Evolutionary conservation across 202 grass and related monocot species (phyloP).

Genomic region (Carex arenaria): DNA sequence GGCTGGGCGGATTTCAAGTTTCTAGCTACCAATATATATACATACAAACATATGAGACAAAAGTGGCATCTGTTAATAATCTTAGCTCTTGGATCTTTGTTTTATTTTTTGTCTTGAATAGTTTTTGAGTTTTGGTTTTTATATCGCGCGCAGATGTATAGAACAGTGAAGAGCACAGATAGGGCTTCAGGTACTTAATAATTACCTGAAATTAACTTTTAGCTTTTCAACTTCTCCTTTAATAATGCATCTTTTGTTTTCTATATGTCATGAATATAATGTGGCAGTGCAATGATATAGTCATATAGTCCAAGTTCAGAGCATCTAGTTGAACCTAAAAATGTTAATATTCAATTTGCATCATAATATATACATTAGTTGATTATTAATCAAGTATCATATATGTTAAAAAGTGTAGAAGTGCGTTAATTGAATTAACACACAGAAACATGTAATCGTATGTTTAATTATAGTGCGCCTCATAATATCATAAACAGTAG

Average conservation of each 20-base stretch:
- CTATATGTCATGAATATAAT: not conserved
- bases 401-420: not conserved
- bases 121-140: constrained; percentile 11
- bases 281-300: not conserved
- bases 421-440: not conserved
- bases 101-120: constrained; percentile 12
- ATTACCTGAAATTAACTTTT: not conserved
- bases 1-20: not conserved
- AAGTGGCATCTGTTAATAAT: not conserved
- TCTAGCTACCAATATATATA: constrained; percentile 50
- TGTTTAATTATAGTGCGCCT: not conserved
- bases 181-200: constrained; percentile 43
- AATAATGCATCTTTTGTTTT: constrained; percentile 12
- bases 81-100: constrained; percentile 20
- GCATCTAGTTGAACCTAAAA: not conserved
- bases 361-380: not conserved
- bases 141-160: constrained; percentile 92
- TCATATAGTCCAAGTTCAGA: not conserved
- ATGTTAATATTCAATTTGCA: not conserved
- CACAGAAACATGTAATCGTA: not conserved
- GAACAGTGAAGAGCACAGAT: constrained; percentile 94
- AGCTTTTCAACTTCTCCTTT: not conserved
- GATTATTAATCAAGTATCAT: not conserved
- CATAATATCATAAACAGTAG: not conserved
- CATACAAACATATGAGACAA: constrained; percentile 45